A percentile compares a stretch with the other conserved stretches of the same genome.
phyloP scores from a whole-genome alignment of 345 rosid species.

The Brassica cretica region DNA sequence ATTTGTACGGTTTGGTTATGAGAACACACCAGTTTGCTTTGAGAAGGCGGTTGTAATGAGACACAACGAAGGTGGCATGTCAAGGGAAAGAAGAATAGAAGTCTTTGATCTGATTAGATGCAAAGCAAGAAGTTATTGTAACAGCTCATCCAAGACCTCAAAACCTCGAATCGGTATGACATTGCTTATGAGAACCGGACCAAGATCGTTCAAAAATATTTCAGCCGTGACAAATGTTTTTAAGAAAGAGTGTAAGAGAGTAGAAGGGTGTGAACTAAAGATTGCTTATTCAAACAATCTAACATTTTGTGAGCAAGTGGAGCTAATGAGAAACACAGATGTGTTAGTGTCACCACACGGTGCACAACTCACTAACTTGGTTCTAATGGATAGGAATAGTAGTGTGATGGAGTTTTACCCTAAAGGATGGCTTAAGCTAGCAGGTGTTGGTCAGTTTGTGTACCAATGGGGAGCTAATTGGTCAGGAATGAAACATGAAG shows the following conservation, averaged over 20 bases:
- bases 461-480: conserved; percentile 77
- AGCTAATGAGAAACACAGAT: conserved; percentile 63
- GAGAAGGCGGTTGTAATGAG: conserved; percentile 78
- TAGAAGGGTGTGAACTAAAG: conserved; percentile 53
- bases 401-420: conserved; percentile 81
- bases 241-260: conserved; percentile 51
- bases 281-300: conserved; percentile 68
- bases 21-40: conserved; percentile 53
- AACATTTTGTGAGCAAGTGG: conserved; percentile 74
- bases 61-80: conserved; percentile 80
- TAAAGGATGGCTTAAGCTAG: conserved; percentile 69
- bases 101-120: conserved; percentile 65
- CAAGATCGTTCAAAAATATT: conserved; percentile 73
- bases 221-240: conserved; percentile 49
- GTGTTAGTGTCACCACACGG: conserved; percentile 71
- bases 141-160: conserved; percentile 33
- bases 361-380: conserved; percentile 72
- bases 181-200: conserved; percentile 66
- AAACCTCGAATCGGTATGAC: conserved; percentile 53
- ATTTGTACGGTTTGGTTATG: conserved; percentile 33
- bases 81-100: conserved; percentile 62
- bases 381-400: conserved; percentile 72
- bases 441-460: conserved; percentile 79
- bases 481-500: conserved; percentile 77
- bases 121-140: conserved; percentile 56